A percentile compares a stretch with the other conserved stretches of the same genome.
phyloP scores from a whole-genome alignment of 2,329 filamentous ascomycete species.

The Pseudocercospora eumusae region DNA sequence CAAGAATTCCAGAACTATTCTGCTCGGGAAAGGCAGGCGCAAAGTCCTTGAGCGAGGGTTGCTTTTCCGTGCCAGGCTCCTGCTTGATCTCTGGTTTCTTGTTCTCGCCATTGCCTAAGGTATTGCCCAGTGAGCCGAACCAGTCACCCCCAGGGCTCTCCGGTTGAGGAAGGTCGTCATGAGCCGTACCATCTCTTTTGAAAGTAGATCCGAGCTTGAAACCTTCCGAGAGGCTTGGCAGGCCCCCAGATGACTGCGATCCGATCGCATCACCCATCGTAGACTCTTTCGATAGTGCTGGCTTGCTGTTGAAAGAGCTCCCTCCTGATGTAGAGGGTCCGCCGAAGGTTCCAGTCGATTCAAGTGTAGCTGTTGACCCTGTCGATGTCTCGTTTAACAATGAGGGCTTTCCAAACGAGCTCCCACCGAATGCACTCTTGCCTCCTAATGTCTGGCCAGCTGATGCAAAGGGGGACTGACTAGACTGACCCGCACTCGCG shows the following conservation, averaged over 20 bases:
- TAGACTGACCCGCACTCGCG: neutral
- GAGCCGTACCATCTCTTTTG: conserved; percentile 62
- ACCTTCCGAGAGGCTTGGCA: conserved; percentile 43
- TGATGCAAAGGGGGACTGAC: conserved; percentile 15
- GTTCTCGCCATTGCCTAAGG: conserved; percentile 42
- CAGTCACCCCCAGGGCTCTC: conserved; percentile 34
- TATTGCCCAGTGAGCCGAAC: conserved; percentile 36
- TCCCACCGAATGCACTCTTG: conserved; percentile 23
- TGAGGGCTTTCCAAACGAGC: conserved; percentile 20
- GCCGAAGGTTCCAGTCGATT: conserved; percentile 42
- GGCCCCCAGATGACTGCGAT: conserved; percentile 22
- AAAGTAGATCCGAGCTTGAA: conserved; percentile 71
- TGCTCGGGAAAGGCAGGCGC: conserved; percentile 40
- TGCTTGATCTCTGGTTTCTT: conserved; percentile 40
- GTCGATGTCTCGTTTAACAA: conserved; percentile 31
- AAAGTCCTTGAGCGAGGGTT: conserved; percentile 39
- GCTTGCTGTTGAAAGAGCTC: conserved; percentile 34
- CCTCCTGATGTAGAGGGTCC: conserved; percentile 34
- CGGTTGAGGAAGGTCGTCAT: conserved; percentile 60
- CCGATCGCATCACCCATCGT: conserved; percentile 22
- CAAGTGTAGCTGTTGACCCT: conserved; percentile 47
- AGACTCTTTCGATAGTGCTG: conserved; percentile 35
- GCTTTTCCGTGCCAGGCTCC: conserved; percentile 39
- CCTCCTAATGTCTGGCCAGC: conserved; percentile 12
- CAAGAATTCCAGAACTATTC: neutral